Conservation (phyloP, 2,329 filamentous ascomycete species). For the Apiospora arundinis region DNA sequence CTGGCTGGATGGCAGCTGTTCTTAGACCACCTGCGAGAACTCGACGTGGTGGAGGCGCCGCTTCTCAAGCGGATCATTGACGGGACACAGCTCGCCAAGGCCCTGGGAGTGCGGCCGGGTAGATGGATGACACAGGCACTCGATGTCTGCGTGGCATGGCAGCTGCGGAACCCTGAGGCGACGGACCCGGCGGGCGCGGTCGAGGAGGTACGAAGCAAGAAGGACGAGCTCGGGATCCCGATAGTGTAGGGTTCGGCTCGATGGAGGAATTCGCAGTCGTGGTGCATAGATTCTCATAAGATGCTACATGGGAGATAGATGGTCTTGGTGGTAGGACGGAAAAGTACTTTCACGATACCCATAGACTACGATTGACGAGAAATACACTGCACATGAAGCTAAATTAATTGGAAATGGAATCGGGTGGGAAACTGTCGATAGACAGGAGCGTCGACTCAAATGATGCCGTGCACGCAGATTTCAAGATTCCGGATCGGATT, state of each 20-base stretch:
- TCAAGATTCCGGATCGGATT: too few relatives aligned
- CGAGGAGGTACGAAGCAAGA: conserved; percentile 61
- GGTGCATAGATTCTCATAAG: neutral
- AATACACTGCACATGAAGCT: neutral
- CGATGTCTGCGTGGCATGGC: conserved; percentile 85
- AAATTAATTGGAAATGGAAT: too few relatives aligned
- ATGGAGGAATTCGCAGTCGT: neutral
- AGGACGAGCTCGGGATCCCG: conserved; percentile 58
- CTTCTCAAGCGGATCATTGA: conserved; percentile 71
- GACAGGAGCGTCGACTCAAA: too few relatives aligned
- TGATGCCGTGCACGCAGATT: too few relatives aligned
- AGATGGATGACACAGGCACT: conserved; percentile 85
- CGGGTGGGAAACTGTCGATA: too few relatives aligned
- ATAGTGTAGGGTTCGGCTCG: neutral
- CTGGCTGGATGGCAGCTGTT: conserved; percentile 60
- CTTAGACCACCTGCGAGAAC: conserved; percentile 58
- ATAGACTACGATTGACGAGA: conserved; percentile 4
- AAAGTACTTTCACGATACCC: conserved; percentile 15
- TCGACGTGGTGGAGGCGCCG: conserved; percentile 64
- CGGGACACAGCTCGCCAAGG: conserved; percentile 74
- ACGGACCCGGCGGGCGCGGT: conserved; percentile 65
- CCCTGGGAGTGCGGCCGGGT: conserved; percentile 73
- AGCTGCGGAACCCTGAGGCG: conserved; percentile 76
- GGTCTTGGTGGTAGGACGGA: neutral
- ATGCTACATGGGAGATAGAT: neutral